These are phyloP conservation scores for Cladobotryum mycophilum DNA, from an alignment of 2,329 filamentous ascomycete species.

Conservation along the genomic window DNA sequence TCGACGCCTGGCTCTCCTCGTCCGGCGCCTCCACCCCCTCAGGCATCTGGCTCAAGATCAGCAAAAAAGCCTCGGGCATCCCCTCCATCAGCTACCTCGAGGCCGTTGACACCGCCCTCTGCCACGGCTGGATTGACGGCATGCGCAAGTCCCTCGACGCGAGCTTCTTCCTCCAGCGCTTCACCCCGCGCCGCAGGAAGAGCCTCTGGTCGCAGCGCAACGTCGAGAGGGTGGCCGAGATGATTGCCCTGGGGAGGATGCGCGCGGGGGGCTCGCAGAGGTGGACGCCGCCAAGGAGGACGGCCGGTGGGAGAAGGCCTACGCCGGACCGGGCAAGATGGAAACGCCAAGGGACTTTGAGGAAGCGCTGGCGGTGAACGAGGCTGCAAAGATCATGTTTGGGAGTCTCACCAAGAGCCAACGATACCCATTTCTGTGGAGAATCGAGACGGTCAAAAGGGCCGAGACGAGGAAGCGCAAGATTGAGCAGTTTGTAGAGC, in stretches of 20 bases:
- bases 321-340: conserved; percentile 42
- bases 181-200: conserved; percentile 49
- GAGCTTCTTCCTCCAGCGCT: conserved; percentile 47
- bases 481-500: conserved; percentile 36
- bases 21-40: conserved; percentile 24
- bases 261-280: conserved; percentile 39
- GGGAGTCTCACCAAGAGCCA: conserved; percentile 37
- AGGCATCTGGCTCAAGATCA: conserved; percentile 43
- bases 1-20: conserved; percentile 34
- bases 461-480: conserved; percentile 24
- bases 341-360: conserved; percentile 44
- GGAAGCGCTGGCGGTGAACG: conserved; percentile 31
- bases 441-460: conserved; percentile 37
- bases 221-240: conserved; percentile 41
- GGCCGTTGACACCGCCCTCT: conserved; percentile 51
- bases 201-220: conserved; percentile 57
- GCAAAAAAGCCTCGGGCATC: conserved; percentile 40
- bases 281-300: conserved; percentile 51
- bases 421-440: conserved; percentile 40
- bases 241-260: conserved; percentile 44
- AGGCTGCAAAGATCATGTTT: conserved; percentile 33
- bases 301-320: conserved; percentile 53
- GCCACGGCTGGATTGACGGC: conserved; percentile 59
- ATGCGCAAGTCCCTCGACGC: conserved; percentile 41
- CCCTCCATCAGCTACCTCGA: conserved; percentile 42